Conservation (phyloP, 2,329 filamentous ascomycete genomes). For the Diaporthe helianthi region DNA sequence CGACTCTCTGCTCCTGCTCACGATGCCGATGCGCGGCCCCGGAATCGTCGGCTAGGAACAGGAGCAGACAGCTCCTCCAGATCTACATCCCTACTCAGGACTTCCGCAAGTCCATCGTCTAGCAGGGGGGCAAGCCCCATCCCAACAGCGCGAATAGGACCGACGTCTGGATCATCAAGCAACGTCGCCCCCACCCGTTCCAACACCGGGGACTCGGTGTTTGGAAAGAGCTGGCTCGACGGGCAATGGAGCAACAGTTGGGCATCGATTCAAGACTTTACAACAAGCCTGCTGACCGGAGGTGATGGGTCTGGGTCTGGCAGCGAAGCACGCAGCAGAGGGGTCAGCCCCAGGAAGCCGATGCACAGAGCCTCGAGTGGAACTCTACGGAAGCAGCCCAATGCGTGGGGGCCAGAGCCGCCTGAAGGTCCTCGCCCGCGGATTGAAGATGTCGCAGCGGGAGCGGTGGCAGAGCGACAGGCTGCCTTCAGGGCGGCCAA, state of each 20-base stretch:
- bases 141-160: slow-evolving; percentile 50
- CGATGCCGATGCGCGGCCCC: slow-evolving; percentile 55
- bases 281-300: slow-evolving; percentile 51
- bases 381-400: slow-evolving; percentile 38
- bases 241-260: slow-evolving; percentile 61
- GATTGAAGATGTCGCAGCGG: slow-evolving; percentile 59
- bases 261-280: slow-evolving; percentile 62
- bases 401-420: slow-evolving; percentile 60
- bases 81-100: slow-evolving; percentile 41
- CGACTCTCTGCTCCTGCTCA: slow-evolving; percentile 51
- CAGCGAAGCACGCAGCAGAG: slow-evolving; percentile 43
- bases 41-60: slow-evolving; percentile 56
- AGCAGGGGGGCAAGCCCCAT: slow-evolving; percentile 56
- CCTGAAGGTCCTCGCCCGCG: slow-evolving; percentile 47
- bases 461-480: slow-evolving; percentile 60
- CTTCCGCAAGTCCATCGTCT: slow-evolving; percentile 42
- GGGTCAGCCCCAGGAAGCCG: slow-evolving; percentile 42
- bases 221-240: slow-evolving; percentile 54
- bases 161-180: slow-evolving; percentile 39
- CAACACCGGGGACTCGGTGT: slow-evolving; percentile 32
- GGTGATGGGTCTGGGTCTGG: slow-evolving; percentile 44
- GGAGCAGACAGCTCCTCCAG: slow-evolving; percentile 40
- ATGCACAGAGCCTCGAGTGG: slow-evolving; percentile 42
- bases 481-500: slow-evolving; percentile 62
- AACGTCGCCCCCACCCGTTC: slow-evolving; percentile 18